phyloP scores from a whole-genome alignment of 805 yeast species.

The Saturnispora ahearnii region DNA sequence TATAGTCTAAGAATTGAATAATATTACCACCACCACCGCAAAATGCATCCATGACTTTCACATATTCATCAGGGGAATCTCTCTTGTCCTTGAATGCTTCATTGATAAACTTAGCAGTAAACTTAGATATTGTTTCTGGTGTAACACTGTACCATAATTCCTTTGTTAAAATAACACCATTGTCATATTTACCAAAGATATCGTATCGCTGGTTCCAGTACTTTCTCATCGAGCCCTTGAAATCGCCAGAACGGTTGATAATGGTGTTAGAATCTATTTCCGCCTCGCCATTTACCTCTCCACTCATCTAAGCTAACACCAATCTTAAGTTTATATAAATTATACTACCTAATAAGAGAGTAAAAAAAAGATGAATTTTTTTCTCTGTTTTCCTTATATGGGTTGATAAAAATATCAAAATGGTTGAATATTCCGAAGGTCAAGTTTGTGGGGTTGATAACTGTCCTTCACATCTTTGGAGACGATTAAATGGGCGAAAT shows the following conservation, averaged over 20 bases:
- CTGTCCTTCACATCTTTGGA: slow-evolving; percentile 73
- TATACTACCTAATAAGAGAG: background rate
- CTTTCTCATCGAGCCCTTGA: slow-evolving; percentile 29
- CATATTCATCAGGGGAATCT: background rate
- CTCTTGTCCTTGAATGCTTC: slow-evolving; percentile 66
- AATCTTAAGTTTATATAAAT: too few species aligned
- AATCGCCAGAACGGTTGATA: slow-evolving; percentile 10
- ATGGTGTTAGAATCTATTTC: slow-evolving; percentile 8
- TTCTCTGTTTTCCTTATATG: background rate
- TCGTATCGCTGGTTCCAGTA: slow-evolving; percentile 56
- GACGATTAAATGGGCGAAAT: slow-evolving; percentile 62
- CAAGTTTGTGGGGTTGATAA: slow-evolving; percentile 84
- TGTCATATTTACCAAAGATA: slow-evolving; percentile 55
- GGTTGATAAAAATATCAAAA: background rate
- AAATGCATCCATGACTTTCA: slow-evolving; percentile 49
- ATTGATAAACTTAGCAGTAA: slow-evolving; percentile 44
- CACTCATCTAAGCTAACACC: background rate
- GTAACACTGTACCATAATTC: slow-evolving; percentile 88
- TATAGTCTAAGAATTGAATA: slow-evolving; percentile 44
- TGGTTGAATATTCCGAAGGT: slow-evolving; percentile 42
- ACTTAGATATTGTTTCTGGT: slow-evolving; percentile 63
- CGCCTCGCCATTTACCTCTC: background rate
- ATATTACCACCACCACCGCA: slow-evolving; percentile 89
- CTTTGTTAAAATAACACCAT: slow-evolving; percentile 57
- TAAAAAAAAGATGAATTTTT: background rate